Evolutionary conservation across 108 stramenopile genomes (phyloP), one percentile per base, ranked within the genome.

Genomic region (Mediolabrus comicus): DNA sequence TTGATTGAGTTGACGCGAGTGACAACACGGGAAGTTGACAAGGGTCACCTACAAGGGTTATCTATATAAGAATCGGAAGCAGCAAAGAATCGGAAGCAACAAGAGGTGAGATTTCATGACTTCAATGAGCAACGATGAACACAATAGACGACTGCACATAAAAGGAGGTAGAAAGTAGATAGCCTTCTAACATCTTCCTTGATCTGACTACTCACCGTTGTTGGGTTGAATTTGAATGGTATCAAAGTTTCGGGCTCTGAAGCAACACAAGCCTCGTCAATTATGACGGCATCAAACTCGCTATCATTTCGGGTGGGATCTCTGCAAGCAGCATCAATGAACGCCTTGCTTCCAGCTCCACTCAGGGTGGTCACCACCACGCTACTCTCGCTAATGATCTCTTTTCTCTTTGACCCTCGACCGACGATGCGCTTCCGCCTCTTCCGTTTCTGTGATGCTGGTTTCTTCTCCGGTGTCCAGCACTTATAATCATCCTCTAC

Each of bases 251-350:
- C 84, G 13, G 90, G 71, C 70, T 96, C 95, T 4, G 92, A 87
- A 27, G 84, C 85, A 56, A 94, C 92, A 17, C 89, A 92, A 2
- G 96, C 96, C 65, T 96, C 94, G 69, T 96, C 96, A 19, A 96
- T 83, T n/a, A 96, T 91, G 11, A 92, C 83, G 3, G 90, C 89
- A 29, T 79, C 82, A 57, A 95, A 95, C 29, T 83, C 82, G n/a
- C 74, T 89, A 26, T 71, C 71, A 33, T 64, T 65, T 12, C 70
- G 59, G 14, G 74, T 80, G 25, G 54, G 55, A 51, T 79, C 68
- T 65, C 79, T 39, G 16, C 66, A 70, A 14, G 79, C 82, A 62
- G 73, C 72, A 36, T 83, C 82, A 51, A 83, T 79, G 39, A 86
- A 83, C 2, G 74, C 72, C 30, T 83, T 81, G 13, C 80, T 81